Conservation (phyloP, 1,284 basidiomycete genomes). For the Hemileia vastatrix region DNA sequence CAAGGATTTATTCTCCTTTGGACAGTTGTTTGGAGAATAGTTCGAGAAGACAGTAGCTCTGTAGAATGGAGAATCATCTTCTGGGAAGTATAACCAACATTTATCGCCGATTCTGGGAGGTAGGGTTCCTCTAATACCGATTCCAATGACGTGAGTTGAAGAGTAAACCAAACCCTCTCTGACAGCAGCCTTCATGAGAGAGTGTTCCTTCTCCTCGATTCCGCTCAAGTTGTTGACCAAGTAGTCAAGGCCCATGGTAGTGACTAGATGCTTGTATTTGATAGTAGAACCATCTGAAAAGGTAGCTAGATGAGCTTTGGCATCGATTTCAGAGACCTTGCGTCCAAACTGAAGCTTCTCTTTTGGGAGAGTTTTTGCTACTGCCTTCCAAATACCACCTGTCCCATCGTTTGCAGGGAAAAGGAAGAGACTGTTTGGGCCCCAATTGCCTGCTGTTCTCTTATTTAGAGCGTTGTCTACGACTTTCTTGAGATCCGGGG, state of each 20-base stretch:
- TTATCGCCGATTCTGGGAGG: conserved; percentile 52
- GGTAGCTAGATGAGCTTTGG: conserved; percentile 35
- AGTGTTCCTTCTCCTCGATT: too few species aligned
- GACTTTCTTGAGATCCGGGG: conserved; percentile 42
- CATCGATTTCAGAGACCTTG: conserved; percentile 37
- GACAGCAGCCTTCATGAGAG: conserved; percentile 36
- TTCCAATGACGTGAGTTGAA: conserved; percentile 43
- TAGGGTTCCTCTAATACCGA: conserved; percentile 42
- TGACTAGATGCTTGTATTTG: conserved; percentile 43
- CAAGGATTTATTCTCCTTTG: conserved; percentile 36
- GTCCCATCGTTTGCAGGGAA: conserved; percentile 44
- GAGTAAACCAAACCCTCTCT: conserved; percentile 40
- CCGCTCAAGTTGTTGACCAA: conserved; percentile 40
- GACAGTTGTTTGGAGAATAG: conserved; percentile 44
- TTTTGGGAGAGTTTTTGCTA: conserved; percentile 41
- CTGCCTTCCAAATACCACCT: conserved; percentile 44
- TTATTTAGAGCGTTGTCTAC: conserved; percentile 43
- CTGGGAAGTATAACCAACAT: conserved; percentile 49
- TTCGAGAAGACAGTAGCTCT: conserved; percentile 44
- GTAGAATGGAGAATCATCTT: conserved; percentile 44
- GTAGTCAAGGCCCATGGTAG: conserved; percentile 41
- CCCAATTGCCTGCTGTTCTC: conserved; percentile 44
- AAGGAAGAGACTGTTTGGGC: conserved; percentile 44
- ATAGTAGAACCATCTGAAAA: conserved; percentile 39
- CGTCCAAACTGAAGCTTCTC: conserved; percentile 41